phyloP scores from a whole-genome alignment of 2,329 filamentous ascomycete species.

The Verticillium dahliae region DNA sequence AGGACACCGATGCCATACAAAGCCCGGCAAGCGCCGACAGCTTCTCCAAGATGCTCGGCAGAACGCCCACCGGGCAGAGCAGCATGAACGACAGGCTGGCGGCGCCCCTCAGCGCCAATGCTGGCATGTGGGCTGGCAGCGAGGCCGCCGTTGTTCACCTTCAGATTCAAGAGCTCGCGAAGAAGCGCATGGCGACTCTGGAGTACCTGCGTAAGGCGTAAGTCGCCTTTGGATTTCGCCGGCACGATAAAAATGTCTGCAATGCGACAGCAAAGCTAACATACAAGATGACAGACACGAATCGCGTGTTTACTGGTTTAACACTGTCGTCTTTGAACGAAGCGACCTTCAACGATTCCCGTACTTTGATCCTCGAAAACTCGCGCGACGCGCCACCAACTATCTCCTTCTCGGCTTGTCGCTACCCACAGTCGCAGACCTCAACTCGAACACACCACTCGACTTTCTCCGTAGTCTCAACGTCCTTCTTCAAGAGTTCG shows the following conservation, averaged over 20 bases:
- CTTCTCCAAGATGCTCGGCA: conserved; percentile 36
- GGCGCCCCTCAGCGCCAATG: conserved; percentile 17
- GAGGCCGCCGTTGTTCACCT: conserved; percentile 46
- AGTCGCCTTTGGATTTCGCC: conserved; percentile 25
- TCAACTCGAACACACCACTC: conserved; percentile 69
- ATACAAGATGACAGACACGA: conserved; percentile 61
- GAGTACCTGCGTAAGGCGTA: conserved; percentile 91
- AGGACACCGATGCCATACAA: conserved; percentile 19
- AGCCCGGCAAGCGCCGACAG: conserved; percentile 24
- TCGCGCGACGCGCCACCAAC: conserved; percentile 86
- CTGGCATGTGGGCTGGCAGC: conserved; percentile 23
- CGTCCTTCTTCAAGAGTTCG: conserved; percentile 82
- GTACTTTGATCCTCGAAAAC: conserved; percentile 77
- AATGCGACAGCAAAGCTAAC: conserved; percentile 3
- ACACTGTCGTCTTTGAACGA: conserved; percentile 87
- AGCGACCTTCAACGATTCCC: conserved; percentile 73
- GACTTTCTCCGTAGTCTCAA: conserved; percentile 88
- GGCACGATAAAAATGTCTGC: background rate
- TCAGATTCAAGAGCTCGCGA: conserved; percentile 75
- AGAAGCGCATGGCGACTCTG: conserved; percentile 89
- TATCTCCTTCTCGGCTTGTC: conserved; percentile 90
- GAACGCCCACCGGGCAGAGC: conserved; percentile 29
- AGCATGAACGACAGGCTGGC: conserved; percentile 18
- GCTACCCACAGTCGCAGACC: conserved; percentile 80
- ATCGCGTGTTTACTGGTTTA: conserved; percentile 96